A percentile compares a stretch with the other conserved stretches of the same genome.
Conservation (phyloP, 345 rosid genomes). For the Euphorbia peplus region DNA sequence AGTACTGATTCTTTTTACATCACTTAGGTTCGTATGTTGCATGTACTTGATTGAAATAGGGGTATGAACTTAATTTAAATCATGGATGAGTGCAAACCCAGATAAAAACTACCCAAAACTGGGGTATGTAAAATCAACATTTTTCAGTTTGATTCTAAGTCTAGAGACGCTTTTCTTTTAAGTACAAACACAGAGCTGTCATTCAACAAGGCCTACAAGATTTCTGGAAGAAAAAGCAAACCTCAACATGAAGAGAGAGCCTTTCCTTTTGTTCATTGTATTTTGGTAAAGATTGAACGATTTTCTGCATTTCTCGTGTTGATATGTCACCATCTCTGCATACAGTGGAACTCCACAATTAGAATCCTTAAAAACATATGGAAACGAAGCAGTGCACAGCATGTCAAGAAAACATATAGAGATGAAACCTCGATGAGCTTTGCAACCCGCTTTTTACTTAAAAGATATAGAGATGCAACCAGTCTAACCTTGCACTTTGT, state of each 20-base stretch:
- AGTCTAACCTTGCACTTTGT: constrained; percentile 46
- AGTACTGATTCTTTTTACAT: background rate
- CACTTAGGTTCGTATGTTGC: background rate
- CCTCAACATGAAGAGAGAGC: constrained; percentile 94
- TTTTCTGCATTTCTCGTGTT: constrained; percentile 85
- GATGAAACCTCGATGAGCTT: too few relatives aligned
- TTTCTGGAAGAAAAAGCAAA: constrained; percentile 31
- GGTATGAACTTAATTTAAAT: too few relatives aligned
- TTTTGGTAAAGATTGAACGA: constrained; percentile 91
- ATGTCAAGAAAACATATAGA: background rate
- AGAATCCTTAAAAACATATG: background rate
- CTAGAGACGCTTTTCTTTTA: background rate
- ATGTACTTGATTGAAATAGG: too few relatives aligned
- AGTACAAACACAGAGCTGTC: background rate
- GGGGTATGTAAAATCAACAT: background rate
- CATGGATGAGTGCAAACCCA: background rate
- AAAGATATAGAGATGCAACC: background rate
- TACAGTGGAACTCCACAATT: constrained; percentile 18
- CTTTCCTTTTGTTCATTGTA: constrained; percentile 79
- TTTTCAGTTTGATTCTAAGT: background rate
- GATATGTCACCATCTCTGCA: constrained; percentile 87
- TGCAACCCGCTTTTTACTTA: too few relatives aligned
- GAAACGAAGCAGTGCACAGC: background rate
- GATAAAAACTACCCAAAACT: background rate
- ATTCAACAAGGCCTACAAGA: constrained; percentile 9